Evolutionary conservation across 495 filamentous ascomycete species (phyloP), one percentile per base, ranked within the genome.

Genomic region (Trichoderma asperelloides): DNA sequence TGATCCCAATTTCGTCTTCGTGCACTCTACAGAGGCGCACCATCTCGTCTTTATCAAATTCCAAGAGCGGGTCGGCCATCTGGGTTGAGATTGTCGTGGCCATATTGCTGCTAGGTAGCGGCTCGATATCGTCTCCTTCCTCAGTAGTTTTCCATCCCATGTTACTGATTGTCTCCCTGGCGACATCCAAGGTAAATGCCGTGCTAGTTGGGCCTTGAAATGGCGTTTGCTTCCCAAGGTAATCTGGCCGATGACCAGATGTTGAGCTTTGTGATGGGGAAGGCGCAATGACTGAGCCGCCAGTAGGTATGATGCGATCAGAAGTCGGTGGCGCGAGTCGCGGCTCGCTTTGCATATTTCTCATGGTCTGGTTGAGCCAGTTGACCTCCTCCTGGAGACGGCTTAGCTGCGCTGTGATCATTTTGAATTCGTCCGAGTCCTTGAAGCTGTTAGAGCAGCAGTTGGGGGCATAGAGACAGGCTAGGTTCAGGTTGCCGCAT

Each of bases 401-500:
- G 16, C 78, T 79, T 55, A 97, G 87, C 68, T 93, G 87, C 47
- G 83, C 83, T 67, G 85, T 82, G 89, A 97, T 90, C 39, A 87
- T 83, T 70, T 85, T 87, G 79, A 89, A 96, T 71, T 97, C 93
- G 78, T 92, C 88, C 63, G 91, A 92, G 69, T 97, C 92, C 74
- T 91, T 93, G 81, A 97, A 91, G 72, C 83, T 88, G 74, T 75
- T 82, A 66, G 83, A 70, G 76, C 92, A 96, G 82, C 93, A 96
- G 75, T 96, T 97, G 4, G 93, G 91, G 33, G 93, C 88, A 84
- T 97, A 97, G 69, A 94, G 82, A 73, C 92, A 96, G 70, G 88
- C 86, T 60, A 95, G 84, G 60, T 82, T 84, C 70, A 94, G 86
- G 68, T 93, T 89, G 62, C 92, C 93, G 75, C 92, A 96, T 65